Base-by-base conservation (phyloP, 768 basidiomycete genomes). In the Suillus alpinus region DNA sequence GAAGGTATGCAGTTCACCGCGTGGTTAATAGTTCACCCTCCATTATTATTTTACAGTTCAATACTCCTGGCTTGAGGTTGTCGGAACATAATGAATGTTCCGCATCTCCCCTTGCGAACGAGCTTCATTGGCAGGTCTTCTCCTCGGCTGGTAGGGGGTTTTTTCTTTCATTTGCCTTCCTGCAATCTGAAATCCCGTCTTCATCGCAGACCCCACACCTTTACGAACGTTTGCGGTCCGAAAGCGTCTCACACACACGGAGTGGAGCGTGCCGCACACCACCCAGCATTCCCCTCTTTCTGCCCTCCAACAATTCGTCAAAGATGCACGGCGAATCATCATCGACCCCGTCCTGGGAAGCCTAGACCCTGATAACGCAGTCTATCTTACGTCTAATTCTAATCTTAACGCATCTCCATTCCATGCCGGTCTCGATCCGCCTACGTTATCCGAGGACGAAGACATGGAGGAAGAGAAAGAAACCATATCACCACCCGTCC, bases 81-180 rank as follows among this genome's bases (percentile, higher is more conserved):
- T 82, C 81, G 62, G 77, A 80, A 39, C 73, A 81, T 55, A 68
- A 72, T 0, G 81, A 82, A 58, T 78, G 79, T 37, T 75, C 83
- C 2, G 66, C 68, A 1, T 67, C 83, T 6, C 64, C 65, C 56
- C 67, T 71, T 37, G 83, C 84, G 4, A 69, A 79, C 59, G 77
- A 78, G 36, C 76, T 91, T 50, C 77, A 91, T 63, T 92, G 90
- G 91, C 71, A 79, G 12, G 66, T 81, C 1, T 91, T 86, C 68
- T 76, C 79, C 10, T 76, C 77, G 6, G 76, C 77, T 65, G 88
- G 89, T 91, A 55, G 23, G 68, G 55, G 77, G 70, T 40, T 59
- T 29, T 23, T 47, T 41, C 1, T 34, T 18, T 39, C 41, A 37
- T 44, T 9, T 41, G 29, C 46, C 29, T 37, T 23, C 37, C 18